Percentiles rank a stretch among this genome's conserved stretches.
Conservation (phyloP, 805 yeast species). For the Cephaloascus fragrans region DNA sequence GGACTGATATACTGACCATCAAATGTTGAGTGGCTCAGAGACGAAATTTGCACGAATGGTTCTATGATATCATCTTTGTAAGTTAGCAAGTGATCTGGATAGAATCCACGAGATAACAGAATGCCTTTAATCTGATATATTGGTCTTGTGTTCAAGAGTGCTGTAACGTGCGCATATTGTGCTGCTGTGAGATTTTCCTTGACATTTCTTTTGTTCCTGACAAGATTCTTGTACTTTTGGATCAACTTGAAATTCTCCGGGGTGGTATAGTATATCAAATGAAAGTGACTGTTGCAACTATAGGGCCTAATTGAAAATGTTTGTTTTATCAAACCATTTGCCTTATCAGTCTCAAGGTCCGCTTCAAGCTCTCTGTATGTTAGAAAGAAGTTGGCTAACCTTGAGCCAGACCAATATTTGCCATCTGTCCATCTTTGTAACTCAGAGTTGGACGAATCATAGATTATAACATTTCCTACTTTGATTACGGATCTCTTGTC, state of each 20-base stretch:
- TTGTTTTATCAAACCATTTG: not conserved
- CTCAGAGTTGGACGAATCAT: conserved; percentile 68
- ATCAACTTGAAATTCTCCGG: not conserved
- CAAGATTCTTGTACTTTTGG: not conserved
- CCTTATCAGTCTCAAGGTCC: not conserved
- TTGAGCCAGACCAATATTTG: conserved; percentile 60
- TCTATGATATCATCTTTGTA: too few relatives aligned
- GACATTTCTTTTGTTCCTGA: too few relatives aligned
- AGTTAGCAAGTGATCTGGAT: too few relatives aligned
- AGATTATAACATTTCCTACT: conserved; percentile 55
- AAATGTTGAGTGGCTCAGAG: too few relatives aligned
- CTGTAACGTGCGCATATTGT: too few relatives aligned
- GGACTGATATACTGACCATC: too few relatives aligned
- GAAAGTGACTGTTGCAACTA: not conserved
- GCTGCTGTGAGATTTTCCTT: too few relatives aligned
- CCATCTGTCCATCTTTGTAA: conserved; percentile 80
- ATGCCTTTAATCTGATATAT: too few relatives aligned
- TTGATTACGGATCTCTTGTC: conserved; percentile 40
- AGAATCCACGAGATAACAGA: too few relatives aligned
- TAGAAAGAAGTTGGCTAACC: conserved; percentile 56
- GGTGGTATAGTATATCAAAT: not conserved
- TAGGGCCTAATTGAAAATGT: not conserved
- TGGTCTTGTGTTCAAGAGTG: too few relatives aligned
- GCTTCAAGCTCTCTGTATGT: conserved; percentile 52
- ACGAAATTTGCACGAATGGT: too few relatives aligned